These are phyloP conservation scores for Pseudonitzschia multistriata DNA, from an alignment of 108 stramenopile genomes.

Conservation along the genomic window DNA sequence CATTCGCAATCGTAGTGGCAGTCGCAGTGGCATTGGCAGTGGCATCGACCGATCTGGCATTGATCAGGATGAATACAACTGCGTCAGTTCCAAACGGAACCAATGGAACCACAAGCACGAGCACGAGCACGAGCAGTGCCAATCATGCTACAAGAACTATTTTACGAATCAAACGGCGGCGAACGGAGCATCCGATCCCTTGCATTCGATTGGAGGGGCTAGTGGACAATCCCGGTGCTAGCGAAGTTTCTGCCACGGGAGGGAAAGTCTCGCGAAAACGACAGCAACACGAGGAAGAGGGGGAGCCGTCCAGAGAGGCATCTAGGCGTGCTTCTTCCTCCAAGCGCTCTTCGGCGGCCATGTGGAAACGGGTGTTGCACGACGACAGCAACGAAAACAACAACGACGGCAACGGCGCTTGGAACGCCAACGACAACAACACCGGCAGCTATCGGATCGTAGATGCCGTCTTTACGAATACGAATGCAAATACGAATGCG, in stretches of 20 bases:
- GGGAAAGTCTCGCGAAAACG: neutral
- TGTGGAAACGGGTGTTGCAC: conserved; percentile 28
- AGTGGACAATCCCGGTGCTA: neutral
- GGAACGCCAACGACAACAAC: neutral
- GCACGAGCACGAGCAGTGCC: too few species aligned
- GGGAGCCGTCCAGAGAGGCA: neutral
- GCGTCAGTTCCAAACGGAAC: too few species aligned
- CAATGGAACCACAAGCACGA: too few species aligned
- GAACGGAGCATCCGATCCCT: conserved; percentile 32
- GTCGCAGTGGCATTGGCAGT: too few species aligned
- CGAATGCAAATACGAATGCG: too few species aligned
- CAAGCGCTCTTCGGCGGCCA: conserved; percentile 7
- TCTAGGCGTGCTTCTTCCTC: neutral
- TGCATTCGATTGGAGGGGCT: conserved; percentile 31
- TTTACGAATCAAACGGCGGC: conserved; percentile 33
- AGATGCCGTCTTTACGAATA: conserved; percentile 21
- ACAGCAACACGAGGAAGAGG: neutral
- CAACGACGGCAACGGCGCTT: neutral
- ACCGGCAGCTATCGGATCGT: conserved; percentile 27
- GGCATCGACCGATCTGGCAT: too few species aligned
- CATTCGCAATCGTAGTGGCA: too few species aligned
- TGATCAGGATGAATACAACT: too few species aligned
- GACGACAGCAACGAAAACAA: neutral
- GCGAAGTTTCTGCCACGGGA: neutral
- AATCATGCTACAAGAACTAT: conserved; percentile 30